phyloP scores from a whole-genome alignment of 176 grass and related monocot genomes.

The Miscanthus lutarioriparius region DNA sequence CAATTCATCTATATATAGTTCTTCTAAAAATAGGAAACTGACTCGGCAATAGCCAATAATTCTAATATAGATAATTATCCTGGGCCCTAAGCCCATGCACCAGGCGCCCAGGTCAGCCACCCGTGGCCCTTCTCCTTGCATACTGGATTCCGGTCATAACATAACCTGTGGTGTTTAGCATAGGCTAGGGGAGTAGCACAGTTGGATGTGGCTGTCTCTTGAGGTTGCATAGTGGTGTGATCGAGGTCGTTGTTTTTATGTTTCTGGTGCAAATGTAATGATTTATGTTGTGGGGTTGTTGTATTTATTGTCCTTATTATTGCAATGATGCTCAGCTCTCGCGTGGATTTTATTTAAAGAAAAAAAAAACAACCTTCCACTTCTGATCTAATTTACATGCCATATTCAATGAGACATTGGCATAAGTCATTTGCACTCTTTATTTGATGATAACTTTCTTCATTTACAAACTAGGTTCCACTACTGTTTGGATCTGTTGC shows the following conservation, averaged over 20 bases:
- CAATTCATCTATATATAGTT: too few species aligned
- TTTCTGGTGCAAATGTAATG: not conserved
- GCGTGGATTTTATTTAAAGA: not conserved
- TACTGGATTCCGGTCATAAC: too few species aligned
- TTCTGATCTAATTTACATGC: conserved; percentile 1
- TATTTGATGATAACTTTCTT: conserved; percentile 24
- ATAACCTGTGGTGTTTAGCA: not conserved
- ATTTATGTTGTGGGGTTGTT: not conserved
- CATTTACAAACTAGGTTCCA: conserved; percentile 59
- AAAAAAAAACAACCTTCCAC: not conserved
- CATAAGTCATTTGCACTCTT: not conserved
- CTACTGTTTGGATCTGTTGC: conserved; percentile 74
- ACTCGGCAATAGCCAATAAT: too few species aligned
- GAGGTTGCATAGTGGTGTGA: not conserved
- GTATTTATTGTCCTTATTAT: not conserved
- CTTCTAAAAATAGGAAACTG: too few species aligned
- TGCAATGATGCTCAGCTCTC: not conserved
- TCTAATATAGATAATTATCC: too few species aligned
- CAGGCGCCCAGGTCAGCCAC: too few species aligned
- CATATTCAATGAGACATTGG: not conserved
- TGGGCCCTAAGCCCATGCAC: too few species aligned
- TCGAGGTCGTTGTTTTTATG: not conserved
- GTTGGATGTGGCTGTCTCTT: not conserved
- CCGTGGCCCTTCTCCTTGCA: too few species aligned
- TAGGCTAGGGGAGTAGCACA: too few species aligned